Conservation (phyloP, 2,329 filamentous ascomycete species). For the Alternaria conjuncta region DNA sequence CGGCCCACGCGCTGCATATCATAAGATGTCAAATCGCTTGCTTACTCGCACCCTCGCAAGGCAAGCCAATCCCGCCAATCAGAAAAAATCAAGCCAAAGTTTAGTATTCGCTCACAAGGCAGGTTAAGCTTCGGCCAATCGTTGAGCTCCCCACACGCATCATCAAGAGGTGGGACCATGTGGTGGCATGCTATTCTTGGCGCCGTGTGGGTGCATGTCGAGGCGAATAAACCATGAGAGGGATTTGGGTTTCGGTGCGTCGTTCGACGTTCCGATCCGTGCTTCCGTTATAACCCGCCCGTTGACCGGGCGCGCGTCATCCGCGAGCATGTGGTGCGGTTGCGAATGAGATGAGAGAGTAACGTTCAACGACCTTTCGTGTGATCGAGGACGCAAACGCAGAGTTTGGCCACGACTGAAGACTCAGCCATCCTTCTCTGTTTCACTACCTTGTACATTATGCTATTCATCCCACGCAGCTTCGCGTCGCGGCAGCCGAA, state of each 20-base stretch:
- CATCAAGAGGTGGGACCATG: background rate
- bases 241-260: conserved; percentile 5
- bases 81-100: background rate
- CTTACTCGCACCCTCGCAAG: background rate
- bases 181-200: background rate
- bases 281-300: conserved; percentile 4
- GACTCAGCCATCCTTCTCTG: background rate
- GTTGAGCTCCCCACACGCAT: conserved; percentile 4
- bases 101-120: background rate
- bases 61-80: background rate
- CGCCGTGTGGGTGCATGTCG: background rate
- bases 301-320: conserved; percentile 6
- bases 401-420: background rate
- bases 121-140: conserved; percentile 1
- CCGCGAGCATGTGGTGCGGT: background rate
- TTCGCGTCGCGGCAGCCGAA: background rate
- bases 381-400: background rate
- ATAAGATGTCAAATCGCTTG: background rate
- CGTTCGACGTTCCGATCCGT: conserved; percentile 16
- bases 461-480: background rate
- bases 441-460: background rate
- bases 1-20: background rate
- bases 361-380: background rate
- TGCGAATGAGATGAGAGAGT: background rate
- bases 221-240: background rate